Percentiles rank a stretch among this genome's conserved stretches.
Evolutionary conservation across 495 filamentous ascomycete species (phyloP).

Genomic region (Penicillium coprophilum): DNA sequence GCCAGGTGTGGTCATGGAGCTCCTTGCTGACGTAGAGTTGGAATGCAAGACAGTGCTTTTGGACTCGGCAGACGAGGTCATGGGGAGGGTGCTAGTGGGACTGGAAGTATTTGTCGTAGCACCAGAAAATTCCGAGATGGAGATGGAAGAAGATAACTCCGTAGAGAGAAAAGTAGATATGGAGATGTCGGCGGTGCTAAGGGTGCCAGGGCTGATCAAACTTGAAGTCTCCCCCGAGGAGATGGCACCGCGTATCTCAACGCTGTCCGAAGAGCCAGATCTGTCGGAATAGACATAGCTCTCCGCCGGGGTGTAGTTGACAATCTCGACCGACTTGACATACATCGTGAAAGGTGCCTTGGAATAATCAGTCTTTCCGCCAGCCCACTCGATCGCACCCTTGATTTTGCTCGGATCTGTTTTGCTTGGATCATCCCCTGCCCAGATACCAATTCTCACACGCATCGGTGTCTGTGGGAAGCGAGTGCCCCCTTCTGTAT

Average conservation of each 20-base stretch:
- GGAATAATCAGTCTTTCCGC: background rate
- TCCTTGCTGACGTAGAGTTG: background rate
- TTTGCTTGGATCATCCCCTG: background rate
- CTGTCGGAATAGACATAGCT: background rate
- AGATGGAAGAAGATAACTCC: background rate
- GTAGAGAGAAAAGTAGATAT: no score
- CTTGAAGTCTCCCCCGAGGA: background rate
- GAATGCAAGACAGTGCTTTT: background rate
- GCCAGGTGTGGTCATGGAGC: no score
- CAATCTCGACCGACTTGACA: slow-evolving; percentile 1
- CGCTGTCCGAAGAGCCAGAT: background rate
- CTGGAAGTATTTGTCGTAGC: background rate
- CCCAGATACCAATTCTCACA: background rate
- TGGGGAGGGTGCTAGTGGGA: background rate
- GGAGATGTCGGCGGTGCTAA: background rate
- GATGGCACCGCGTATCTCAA: background rate
- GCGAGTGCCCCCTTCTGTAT: background rate
- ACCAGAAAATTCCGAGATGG: background rate
- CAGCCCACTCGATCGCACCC: background rate
- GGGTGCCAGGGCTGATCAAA: no score
- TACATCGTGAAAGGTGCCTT: background rate
- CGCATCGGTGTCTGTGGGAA: background rate
- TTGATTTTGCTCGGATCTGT: background rate
- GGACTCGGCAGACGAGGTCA: background rate
- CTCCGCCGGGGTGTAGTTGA: slow-evolving; percentile 1